Base-by-base conservation (phyloP, 75 land plant genomes). In the Cryptomeria japonica region DNA sequence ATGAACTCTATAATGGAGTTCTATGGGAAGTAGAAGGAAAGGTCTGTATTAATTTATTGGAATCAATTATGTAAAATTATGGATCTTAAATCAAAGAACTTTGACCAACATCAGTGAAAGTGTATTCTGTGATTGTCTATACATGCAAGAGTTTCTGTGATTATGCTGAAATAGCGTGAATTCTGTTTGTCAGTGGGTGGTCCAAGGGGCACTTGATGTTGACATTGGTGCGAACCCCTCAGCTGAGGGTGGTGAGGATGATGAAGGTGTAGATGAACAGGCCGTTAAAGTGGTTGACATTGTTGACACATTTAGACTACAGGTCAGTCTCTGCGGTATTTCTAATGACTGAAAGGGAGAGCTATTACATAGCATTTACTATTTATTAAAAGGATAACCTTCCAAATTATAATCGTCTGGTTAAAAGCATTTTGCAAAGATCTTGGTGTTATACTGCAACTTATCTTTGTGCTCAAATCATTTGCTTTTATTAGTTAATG, bases 181-280 rank as follows among this genome's bases (percentile, higher is more conserved):
- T 79, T 56, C 47, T 28, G 10, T 88, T 89, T 86, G 78, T 73
- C 94, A 96, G 96, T 97, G 98, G 98, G 96, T 97, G 61, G 96
- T 96, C 28, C 88, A 93, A 90, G 97, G 98, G 15, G 93, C 97
- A 16, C 88, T 95, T 44, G 92, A 96, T 84, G 95, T 94, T 38
- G 93, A 95, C 87, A 97, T 95, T 87, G 98, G 97, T 58, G 98
- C 98, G 5, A 97, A 97, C 56, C 97, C 98, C 75, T 97, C 96
- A 86, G 96, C 95, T 2, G 98, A 97, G 88, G 97, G 97, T 56
- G 94, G 91, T 14, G 96, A 92, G 36, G 97, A 96, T 0, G 97
- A 93, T 58, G 96, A 94, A 86, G 92, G 93, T 53, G 96, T 94
- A 83, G 94, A 95, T 80, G 97, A 97, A 79, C 91, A 91, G 80